Conservation (phyloP, 1,139 yeast species). For the Yamadazyma trypodendri region DNA sequence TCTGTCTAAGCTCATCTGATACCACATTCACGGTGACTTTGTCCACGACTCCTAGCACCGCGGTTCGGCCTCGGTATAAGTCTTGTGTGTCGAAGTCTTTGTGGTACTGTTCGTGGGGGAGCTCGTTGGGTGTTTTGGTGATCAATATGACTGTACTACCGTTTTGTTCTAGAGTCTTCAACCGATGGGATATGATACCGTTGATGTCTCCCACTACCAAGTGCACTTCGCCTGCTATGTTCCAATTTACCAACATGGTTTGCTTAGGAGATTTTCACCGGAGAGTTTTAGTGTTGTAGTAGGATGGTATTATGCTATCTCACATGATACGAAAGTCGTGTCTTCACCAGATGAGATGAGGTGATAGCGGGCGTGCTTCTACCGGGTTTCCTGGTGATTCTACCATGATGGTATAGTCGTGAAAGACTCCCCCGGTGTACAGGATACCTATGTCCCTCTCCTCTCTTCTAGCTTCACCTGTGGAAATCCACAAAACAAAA, state of each 20-base stretch:
- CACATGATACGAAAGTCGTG: slow-evolving; percentile 1
- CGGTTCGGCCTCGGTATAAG: slow-evolving; percentile 59
- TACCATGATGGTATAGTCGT: no score
- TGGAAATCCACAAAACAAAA: no score
- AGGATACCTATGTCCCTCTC: no score
- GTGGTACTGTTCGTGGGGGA: slow-evolving; percentile 29
- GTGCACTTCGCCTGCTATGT: slow-evolving; percentile 54
- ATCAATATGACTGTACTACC: slow-evolving; percentile 63
- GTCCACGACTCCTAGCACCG: slow-evolving; percentile 67
- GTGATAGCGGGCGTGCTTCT: no score
- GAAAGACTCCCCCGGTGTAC: no score
- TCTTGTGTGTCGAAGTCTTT: slow-evolving; percentile 32
- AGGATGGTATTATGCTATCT: not conserved
- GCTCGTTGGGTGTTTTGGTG: slow-evolving; percentile 19
- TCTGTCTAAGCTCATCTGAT: slow-evolving; percentile 26
- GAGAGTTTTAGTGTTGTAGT: not conserved
- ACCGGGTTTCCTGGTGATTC: no score
- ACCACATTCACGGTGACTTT: slow-evolving; percentile 65
- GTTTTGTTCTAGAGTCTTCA: slow-evolving; percentile 45
- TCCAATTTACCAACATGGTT: slow-evolving; percentile 19
- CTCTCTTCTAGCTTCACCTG: no score
- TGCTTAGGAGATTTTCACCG: not conserved
- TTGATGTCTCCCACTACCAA: slow-evolving; percentile 59
- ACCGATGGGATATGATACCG: slow-evolving; percentile 50
- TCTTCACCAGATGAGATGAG: no score